Conservation (phyloP, 1,284 basidiomycete genomes). For the Stygiomarasmius scandens region DNA sequence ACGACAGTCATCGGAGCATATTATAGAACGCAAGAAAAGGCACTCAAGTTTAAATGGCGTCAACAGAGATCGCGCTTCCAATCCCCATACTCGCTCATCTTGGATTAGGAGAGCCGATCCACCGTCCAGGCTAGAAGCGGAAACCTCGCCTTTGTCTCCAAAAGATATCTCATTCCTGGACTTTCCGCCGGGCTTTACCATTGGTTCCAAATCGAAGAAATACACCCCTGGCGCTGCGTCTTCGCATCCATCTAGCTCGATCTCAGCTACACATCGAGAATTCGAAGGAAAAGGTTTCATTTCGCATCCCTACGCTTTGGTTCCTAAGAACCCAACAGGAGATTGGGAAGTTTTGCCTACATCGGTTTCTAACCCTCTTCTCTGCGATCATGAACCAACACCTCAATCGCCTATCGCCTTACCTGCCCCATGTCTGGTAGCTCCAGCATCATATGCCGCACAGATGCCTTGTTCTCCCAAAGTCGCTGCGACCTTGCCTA, state of each 20-base stretch:
- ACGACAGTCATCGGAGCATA: constrained; percentile 14
- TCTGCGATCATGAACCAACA: background rate
- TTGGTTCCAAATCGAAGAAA: background rate
- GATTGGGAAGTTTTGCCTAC: constrained; percentile 15
- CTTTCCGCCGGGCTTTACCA: background rate
- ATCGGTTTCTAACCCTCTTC: no score
- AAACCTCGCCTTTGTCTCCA: constrained; percentile 20
- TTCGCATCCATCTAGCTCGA: constrained; percentile 17
- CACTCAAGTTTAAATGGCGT: constrained; percentile 24
- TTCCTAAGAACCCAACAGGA: constrained; percentile 8
- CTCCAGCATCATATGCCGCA: background rate
- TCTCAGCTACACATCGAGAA: background rate
- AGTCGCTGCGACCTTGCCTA: constrained; percentile 9
- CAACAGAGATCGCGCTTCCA: constrained; percentile 18
- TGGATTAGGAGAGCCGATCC: constrained; percentile 25
- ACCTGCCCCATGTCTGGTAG: background rate
- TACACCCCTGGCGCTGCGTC: constrained; percentile 22
- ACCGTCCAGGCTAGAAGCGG: constrained; percentile 8
- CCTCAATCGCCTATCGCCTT: no score
- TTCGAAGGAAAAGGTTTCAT: constrained; percentile 20
- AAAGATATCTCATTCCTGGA: constrained; percentile 11
- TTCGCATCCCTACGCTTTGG: constrained; percentile 33
- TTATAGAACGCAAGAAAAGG: constrained; percentile 18
- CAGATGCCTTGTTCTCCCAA: background rate
- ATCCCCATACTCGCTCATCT: constrained; percentile 20